Conservation (phyloP, 228 moss, liverwort and hornwort genomes). For the Sphagnum magellanicum region DNA sequence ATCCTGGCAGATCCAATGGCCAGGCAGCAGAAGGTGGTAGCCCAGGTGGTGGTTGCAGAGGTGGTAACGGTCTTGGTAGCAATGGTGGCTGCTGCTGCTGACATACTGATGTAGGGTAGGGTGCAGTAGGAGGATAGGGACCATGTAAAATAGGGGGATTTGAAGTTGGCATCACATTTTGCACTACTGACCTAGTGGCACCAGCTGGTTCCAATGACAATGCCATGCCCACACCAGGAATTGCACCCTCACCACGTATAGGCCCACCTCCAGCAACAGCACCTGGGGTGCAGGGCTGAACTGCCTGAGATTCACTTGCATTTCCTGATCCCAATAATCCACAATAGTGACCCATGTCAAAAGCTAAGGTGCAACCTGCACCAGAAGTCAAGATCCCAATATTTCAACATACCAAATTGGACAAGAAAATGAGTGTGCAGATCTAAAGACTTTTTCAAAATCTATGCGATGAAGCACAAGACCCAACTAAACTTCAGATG, state of each 20-base stretch:
- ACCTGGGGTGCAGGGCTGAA: conserved; percentile 30
- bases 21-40: conserved; percentile 37
- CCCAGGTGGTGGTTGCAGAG: not conserved
- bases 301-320: conserved; percentile 1
- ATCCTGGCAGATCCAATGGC: conserved; percentile 37
- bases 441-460: not conserved
- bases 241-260: conserved; percentile 31
- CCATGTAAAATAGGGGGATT: conserved; percentile 6
- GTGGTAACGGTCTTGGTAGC: conserved; percentile 11
- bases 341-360: conserved; percentile 5
- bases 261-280: conserved; percentile 36
- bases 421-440: not conserved
- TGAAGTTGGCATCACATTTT: conserved; percentile 10
- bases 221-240: conserved; percentile 55
- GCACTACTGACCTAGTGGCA: conserved; percentile 5
- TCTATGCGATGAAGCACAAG: not conserved
- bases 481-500: not conserved
- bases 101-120: conserved; percentile 21
- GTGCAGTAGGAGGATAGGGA: conserved; percentile 13
- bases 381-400: not conserved
- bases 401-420: not conserved
- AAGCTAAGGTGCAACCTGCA: not conserved
- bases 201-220: conserved; percentile 26
- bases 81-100: conserved; percentile 18
- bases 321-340: conserved; percentile 3